phyloP scores from a whole-genome alignment of 805 yeast genomes.

The Zygoascus biomembranicola region DNA sequence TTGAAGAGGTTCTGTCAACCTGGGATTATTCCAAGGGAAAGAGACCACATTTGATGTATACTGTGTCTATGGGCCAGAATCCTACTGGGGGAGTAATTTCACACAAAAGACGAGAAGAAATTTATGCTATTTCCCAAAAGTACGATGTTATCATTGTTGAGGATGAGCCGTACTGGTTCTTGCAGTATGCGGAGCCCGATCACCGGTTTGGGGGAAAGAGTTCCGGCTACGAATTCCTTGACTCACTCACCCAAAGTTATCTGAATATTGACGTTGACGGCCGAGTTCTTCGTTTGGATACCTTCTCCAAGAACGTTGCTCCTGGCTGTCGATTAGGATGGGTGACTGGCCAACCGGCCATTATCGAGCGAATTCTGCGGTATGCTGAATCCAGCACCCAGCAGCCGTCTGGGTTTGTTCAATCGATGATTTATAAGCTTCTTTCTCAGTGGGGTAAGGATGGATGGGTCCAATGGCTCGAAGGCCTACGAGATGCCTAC shows the following conservation, averaged over 20 bases:
- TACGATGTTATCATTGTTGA: constrained; percentile 82
- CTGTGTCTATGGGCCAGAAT: constrained; percentile 93
- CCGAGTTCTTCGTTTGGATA: constrained; percentile 79
- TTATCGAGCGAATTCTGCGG: constrained; percentile 59
- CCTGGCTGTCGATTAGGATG: constrained; percentile 92
- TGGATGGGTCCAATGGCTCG: constrained; percentile 83
- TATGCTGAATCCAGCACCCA: constrained; percentile 76
- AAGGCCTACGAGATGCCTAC: constrained; percentile 63
- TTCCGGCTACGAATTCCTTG: constrained; percentile 42
- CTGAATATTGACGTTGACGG: constrained; percentile 79
- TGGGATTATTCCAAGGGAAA: constrained; percentile 51
- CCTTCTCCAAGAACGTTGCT: constrained; percentile 84
- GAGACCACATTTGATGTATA: constrained; percentile 76
- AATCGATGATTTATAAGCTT: constrained; percentile 58
- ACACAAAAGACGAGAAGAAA: constrained; percentile 61
- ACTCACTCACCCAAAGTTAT: constrained; percentile 67
- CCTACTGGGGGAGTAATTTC: constrained; percentile 88
- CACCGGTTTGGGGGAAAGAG: constrained; percentile 30
- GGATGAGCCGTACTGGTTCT: constrained; percentile 95
- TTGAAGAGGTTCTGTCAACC: constrained; percentile 49
- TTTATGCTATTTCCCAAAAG: constrained; percentile 71
- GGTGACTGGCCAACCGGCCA: constrained; percentile 65
- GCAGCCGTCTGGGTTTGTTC: constrained; percentile 77
- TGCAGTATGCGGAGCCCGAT: constrained; percentile 69
- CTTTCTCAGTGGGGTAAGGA: constrained; percentile 78